Evolutionary conservation across 2,329 filamentous ascomycete species (phyloP), one percentile per base, ranked within the genome.

Genomic region (Cyanodermella asteris): DNA sequence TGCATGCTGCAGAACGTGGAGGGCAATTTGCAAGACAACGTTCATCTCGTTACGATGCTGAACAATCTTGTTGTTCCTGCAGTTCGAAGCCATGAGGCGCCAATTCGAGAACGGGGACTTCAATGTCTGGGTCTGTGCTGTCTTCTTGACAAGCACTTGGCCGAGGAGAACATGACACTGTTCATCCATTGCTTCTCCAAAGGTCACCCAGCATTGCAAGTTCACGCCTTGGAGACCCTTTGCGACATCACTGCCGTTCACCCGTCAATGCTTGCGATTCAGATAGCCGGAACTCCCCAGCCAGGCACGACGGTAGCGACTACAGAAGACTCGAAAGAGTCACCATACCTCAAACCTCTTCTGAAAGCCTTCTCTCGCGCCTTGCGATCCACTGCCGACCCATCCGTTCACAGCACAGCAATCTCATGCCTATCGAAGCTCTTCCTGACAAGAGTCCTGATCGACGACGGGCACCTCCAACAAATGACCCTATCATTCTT

Each of bases 181-280:
- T 97, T 97, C 50, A 76, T 93, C 46, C 82, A 91, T 45, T 93
- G 91, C 55, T 93, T 90, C 52, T 75, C 59, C 48, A 91, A 91
- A 53, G 87, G 87, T 2, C 81, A 93, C 41, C 71, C 87, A 7
- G 70, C 73, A 1, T 59, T 97, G 19, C 84, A 94, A 46, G 76
- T 84, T 25, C 91, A 81, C 6, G 76, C 81, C 0, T 53, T 94
- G 16, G 80, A 94, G 34, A 90, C 91, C 33, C 63, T 97, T 16
- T 82, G 80, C 7, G 87, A 97, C 46, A 84, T 94, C 36, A 59
- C 94, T 24, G 81, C 82, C 26, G 77, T 81, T 1, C 80, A 94
- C 42, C 81, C 80, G 9, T 66, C 75, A 1, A 64, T 91, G 30
- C 64, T 93, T 10, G 18, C 22, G 12, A 14, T 24, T 9, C 16